Base-by-base conservation (phyloP, 768 basidiomycete genomes). In the Hemileccinum rubropunctum region DNA sequence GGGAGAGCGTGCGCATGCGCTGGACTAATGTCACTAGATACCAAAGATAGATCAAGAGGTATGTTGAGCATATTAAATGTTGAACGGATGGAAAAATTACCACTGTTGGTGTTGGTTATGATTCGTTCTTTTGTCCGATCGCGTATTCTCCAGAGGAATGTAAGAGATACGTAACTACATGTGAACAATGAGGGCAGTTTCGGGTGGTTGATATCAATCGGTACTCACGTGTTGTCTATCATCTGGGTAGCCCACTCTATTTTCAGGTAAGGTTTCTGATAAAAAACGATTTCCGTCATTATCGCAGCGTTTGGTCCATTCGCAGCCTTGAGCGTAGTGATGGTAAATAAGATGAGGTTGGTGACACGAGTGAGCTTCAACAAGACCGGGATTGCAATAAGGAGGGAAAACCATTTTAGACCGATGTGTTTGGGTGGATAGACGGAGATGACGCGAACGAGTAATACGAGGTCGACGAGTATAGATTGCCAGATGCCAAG, bases 201-300 rank as follows among this genome's bases (percentile, higher is more conserved):
- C 20, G 6, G 26, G 7, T 1, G 15, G 30, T 30, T 8, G 3
- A 20, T 12, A 21, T 38, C 4, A 12, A 14, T 18, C 2, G 17
- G 6, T 1, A 44, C 58, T 49, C 5, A 67, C 62, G 42, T 36
- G 26, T 68, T 68, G 38, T 67, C 66, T 15, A 62, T 32, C 42
- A 67, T 42, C 47, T 68, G 64, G 15, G 60, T 45, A 11, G 59
- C 54, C 65, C 65, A 66, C n/a, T 65, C 67, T 9, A 68, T 56
- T 38, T 63, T 65, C 30, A 66, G 39, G 51, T 60, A 68, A 8
- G 65, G 65, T 8, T 42, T 46, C 30, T 39, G 3, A 15, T 41
- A 28, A 48, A 56, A 66, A 4, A 47, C 12, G 9, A 35, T 14
- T n/a, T 10, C 50, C 34, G 58, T 32, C 6, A 30, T 7, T 15